These are phyloP conservation scores for Tetrapisispora iriomotensis DNA, from an alignment of 805 yeast species.

Conservation along the genomic window DNA sequence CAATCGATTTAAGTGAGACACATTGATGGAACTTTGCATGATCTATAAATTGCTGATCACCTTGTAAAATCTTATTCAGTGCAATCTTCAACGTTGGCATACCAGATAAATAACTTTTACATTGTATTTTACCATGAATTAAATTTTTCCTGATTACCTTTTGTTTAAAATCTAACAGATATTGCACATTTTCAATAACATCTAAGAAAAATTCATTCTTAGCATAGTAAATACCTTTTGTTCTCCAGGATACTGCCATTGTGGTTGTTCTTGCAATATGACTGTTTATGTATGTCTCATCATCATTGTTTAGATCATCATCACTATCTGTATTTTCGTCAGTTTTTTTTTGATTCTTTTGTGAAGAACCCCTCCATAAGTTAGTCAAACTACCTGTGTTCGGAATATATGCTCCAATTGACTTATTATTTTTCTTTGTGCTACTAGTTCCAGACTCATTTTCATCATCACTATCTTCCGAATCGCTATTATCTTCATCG, in stretches of 20 bases:
- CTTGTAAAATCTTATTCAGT: slow-evolving; percentile 51
- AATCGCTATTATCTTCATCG: slow-evolving; percentile 2
- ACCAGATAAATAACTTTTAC: slow-evolving; percentile 74
- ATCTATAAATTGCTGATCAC: slow-evolving; percentile 36
- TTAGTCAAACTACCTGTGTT: slow-evolving; percentile 2
- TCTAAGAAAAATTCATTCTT: slow-evolving; percentile 88
- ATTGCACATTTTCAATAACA: slow-evolving; percentile 64
- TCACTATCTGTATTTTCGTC: slow-evolving; percentile 2
- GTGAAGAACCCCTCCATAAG: slow-evolving; percentile 6
- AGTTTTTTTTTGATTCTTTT: not conserved
- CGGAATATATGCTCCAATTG: slow-evolving; percentile 2
- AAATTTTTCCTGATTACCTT: slow-evolving; percentile 56
- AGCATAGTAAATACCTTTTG: slow-evolving; percentile 77
- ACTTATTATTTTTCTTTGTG: slow-evolving; percentile 1
- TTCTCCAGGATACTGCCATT: slow-evolving; percentile 80
- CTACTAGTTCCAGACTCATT: no score
- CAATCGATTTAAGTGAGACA: slow-evolving; percentile 57
- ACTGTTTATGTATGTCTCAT: slow-evolving; percentile 43
- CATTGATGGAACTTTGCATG: slow-evolving; percentile 84
- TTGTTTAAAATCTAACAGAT: slow-evolving; percentile 51
- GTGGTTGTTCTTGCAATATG: slow-evolving; percentile 70
- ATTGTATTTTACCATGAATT: slow-evolving; percentile 61
- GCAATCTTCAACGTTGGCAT: slow-evolving; percentile 81
- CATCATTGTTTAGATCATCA: slow-evolving; percentile 4
- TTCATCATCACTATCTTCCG: slow-evolving; percentile 7